Evolutionary conservation across 2,329 filamentous ascomycete species (phyloP).

Genomic region (Coleophoma crateriformis): DNA sequence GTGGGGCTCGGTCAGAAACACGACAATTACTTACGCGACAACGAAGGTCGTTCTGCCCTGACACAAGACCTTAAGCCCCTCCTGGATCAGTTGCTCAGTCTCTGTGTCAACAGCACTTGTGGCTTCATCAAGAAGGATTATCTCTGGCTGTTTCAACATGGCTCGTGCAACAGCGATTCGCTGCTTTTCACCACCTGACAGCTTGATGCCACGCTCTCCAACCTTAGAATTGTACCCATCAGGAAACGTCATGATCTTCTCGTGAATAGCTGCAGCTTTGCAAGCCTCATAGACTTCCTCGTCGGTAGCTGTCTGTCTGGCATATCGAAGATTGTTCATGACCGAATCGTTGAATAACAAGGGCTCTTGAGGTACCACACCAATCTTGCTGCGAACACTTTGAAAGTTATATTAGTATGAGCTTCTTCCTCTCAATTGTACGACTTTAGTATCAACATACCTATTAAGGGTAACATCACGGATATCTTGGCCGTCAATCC

Average conservation of each 20-base stretch:
- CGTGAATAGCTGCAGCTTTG: slow-evolving; percentile 50
- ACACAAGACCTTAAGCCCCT: slow-evolving; percentile 38
- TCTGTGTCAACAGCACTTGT: slow-evolving; percentile 92
- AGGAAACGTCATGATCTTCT: slow-evolving; percentile 49
- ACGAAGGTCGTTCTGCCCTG: slow-evolving; percentile 42
- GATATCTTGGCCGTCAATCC: slow-evolving; percentile 31
- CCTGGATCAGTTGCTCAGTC: slow-evolving; percentile 89
- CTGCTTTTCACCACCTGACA: slow-evolving; percentile 84
- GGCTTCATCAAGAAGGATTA: slow-evolving; percentile 90
- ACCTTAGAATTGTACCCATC: slow-evolving; percentile 48
- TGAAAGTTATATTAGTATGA: not conserved
- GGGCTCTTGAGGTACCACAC: slow-evolving; percentile 53
- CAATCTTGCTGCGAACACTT: slow-evolving; percentile 34
- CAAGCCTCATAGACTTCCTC: slow-evolving; percentile 40
- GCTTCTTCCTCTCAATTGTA: slow-evolving; percentile 12
- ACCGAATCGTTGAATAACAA: slow-evolving; percentile 50
- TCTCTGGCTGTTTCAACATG: slow-evolving; percentile 86
- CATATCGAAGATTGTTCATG: slow-evolving; percentile 26
- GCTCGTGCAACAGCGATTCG: slow-evolving; percentile 83
- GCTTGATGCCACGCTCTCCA: slow-evolving; percentile 43
- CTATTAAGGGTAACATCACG: slow-evolving; percentile 38
- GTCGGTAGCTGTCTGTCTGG: slow-evolving; percentile 20
- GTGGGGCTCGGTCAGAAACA: too few species aligned
- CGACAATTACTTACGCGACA: slow-evolving; percentile 20
- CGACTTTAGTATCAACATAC: slow-evolving; percentile 40